Evolutionary conservation across 768 basidiomycete species (phyloP), one percentile per base, ranked within the genome.

Genomic region (Grammothele lineata): DNA sequence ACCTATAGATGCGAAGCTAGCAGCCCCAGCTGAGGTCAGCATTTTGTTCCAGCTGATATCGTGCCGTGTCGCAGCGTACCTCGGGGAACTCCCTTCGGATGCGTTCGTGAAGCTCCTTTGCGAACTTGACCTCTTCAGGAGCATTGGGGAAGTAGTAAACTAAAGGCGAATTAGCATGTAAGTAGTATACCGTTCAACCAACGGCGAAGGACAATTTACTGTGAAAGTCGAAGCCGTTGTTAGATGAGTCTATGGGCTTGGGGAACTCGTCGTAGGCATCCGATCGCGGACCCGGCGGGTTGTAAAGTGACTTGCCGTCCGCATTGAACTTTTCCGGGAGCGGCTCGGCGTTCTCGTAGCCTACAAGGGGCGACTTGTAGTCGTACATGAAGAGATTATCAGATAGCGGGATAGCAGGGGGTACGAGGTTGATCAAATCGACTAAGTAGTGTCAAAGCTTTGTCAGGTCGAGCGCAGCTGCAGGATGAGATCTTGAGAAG

Each of bases 211-310:
- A n/a, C 9, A 35, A 27, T 81, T 64, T 48, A 81, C 85, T 74
- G 57, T 87, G 85, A 57, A 87, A 87, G 62, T 87, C 85, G 53
- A 87, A 86, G 0, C 79, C 83, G 39, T 82, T 76, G 40, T 76
- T 75, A 26, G 69, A 67, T 1, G 72, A 48, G 37, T 66, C 64
- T 45, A 86, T 79, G 5, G 80, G 83, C 8, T 70, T 48, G 0
- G 78, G 79, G 51, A 84, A 83, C 8, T 65, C 51, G 9, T 75
- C 66, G 53, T 86, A 86, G 0, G 74, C 71, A 1, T 67, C 19
- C 0, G 85, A 84, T 51, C 60, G 67, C 19, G 65, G 64, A 3
- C 63, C 66, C 1, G 77, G 73, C 19, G 58, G 58, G 57, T 81
- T 81, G 61, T 62, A 65, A 22, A 80, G 62, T 0, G 77, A 81